Evolutionary conservation across 495 filamentous ascomycete species (phyloP).

Genomic region (Astrothelium macrocarpum): DNA sequence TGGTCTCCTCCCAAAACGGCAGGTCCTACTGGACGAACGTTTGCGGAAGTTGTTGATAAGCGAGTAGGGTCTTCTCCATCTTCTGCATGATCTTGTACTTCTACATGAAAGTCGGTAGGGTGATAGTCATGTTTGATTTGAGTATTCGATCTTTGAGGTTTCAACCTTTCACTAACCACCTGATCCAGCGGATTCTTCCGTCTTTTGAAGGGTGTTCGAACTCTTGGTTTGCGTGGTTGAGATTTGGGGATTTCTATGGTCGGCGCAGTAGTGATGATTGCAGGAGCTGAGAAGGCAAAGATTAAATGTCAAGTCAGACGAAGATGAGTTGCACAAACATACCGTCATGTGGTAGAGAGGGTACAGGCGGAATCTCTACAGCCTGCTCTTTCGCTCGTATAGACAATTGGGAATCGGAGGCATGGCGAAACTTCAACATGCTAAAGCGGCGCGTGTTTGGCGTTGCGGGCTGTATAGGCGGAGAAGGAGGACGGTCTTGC

Average conservation of each 20-base stretch:
- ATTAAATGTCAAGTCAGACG: conserved; percentile 12
- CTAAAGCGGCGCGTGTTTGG: conserved; percentile 61
- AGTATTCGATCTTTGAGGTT: conserved; percentile 3
- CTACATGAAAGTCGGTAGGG: conserved; percentile 6
- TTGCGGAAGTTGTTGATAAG: conserved; percentile 26
- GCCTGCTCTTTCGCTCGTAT: conserved; percentile 65
- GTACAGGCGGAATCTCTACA: conserved; percentile 53
- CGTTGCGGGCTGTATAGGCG: conserved; percentile 18
- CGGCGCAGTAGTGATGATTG: conserved; percentile 89
- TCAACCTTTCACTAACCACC: conserved; percentile 30
- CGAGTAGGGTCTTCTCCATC: conserved; percentile 22
- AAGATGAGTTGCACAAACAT: neutral
- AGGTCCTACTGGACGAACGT: conserved; percentile 43
- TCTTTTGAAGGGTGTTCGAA: conserved; percentile 30
- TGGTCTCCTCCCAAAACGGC: conserved; percentile 58
- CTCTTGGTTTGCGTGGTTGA: conserved; percentile 32
- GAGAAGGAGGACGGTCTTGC: conserved; percentile 17
- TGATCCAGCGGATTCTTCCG: conserved; percentile 18
- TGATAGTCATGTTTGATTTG: conserved; percentile 5
- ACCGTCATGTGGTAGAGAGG: conserved; percentile 31
- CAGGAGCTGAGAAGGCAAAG: conserved; percentile 50
- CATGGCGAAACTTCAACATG: conserved; percentile 83
- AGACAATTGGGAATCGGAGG: conserved; percentile 85
- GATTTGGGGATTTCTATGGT: conserved; percentile 46
- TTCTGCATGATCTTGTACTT: conserved; percentile 22